Base-by-base conservation (phyloP, 208 protist species). In the Trichomonas vaginalis region DNA sequence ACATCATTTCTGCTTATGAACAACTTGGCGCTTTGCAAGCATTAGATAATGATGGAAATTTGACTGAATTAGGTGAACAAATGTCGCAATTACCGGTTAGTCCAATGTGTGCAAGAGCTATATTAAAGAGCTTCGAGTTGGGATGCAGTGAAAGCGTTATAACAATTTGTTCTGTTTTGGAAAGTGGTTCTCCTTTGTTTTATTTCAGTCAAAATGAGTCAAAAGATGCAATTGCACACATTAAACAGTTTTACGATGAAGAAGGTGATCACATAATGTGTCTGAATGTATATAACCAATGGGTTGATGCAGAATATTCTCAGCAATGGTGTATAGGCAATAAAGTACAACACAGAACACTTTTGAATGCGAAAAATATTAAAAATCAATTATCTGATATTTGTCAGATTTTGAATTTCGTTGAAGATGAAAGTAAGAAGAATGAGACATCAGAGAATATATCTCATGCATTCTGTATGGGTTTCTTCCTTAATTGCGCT, bases 401-500 rank as follows among this genome's bases (percentile, higher is more conserved):
- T 23, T 95, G 97, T 39, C 98, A 98, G 79, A 96, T 98, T n/a
- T 97, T 98, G 23, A 98, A 98, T 95, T 97, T 99, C 32, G 96
- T 98, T 95, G 56, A 97, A 17, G 95, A 48, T 10, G n/a, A n/a
- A n/a, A n/a, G n/a, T 96, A 95, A 48, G 80, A 40, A 96, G 9
- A 96, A 96, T 95, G 95, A 96, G 46, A 45, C 42, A 10, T 47
- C 37, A 27, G 49, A 96, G 23, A 49, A 95, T 37, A 96, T 96
- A 88, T 92, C 96, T 9, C 45, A 96, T 12, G 83, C 96, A 27
- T 96, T 95, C 21, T 27, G 32, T 9, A 39, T 15, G 27, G 98
- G 98, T 56, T 99, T 97, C 96, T 99, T 99, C 95, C 98, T 98
- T 88, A 96, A 99, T 96, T 97, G 97, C 0, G 98, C 98, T 0